These are phyloP conservation scores for Vitis hybrid DNA, from an alignment of 177 flowering plant species.

Conservation along the genomic window DNA sequence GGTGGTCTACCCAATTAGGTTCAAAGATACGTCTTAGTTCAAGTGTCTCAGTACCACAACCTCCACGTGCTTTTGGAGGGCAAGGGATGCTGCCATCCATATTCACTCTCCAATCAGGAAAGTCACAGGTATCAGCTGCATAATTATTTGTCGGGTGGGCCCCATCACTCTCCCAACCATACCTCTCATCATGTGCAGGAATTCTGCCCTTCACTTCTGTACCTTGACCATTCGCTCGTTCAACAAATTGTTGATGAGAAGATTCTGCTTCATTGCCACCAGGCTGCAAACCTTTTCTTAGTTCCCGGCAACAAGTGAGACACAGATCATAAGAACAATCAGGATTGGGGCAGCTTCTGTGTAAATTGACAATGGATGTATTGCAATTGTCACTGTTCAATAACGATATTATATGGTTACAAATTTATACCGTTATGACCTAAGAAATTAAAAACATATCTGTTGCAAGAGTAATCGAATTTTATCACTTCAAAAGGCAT, in stretches of 20 bases:
- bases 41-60: conserved; percentile 61
- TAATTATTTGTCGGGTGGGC: conserved; percentile 5
- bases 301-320: conserved; percentile 66
- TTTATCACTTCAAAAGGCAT: no score
- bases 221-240: conserved; percentile 18
- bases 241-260: conserved; percentile 26
- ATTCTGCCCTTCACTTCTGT: conserved; percentile 13
- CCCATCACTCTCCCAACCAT: conserved; percentile 29
- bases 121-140: conserved; percentile 6
- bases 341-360: conserved; percentile 68
- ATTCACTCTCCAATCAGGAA: conserved; percentile 49
- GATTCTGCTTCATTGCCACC: conserved; percentile 37
- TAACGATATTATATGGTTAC: conserved; percentile 14
- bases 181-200: conserved; percentile 5
- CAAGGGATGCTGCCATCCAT: conserved; percentile 61
- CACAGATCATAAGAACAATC: conserved; percentile 79
- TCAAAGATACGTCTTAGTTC: conserved; percentile 51
- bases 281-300: conserved; percentile 43
- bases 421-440: neutral
- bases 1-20: conserved; percentile 42
- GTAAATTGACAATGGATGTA: conserved; percentile 73
- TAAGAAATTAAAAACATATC: neutral
- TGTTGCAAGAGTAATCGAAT: no score
- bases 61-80: conserved; percentile 66
- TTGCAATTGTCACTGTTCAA: conserved; percentile 73